These are phyloP conservation scores for Eucalyptus paniculata DNA, from an alignment of 345 rosid species.

Conservation along the genomic window DNA sequence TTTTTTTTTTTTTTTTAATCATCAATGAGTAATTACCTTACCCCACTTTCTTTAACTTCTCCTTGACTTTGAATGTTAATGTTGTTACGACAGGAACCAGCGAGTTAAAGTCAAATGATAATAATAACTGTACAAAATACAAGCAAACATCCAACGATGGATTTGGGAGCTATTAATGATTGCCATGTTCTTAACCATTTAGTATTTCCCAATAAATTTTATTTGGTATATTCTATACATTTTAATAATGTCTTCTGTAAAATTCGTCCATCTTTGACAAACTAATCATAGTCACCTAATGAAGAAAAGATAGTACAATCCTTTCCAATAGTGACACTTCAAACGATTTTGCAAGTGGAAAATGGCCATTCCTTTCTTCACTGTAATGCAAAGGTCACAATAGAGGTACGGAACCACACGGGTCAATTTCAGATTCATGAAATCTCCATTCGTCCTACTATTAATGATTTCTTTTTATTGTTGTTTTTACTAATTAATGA, in stretches of 20 bases:
- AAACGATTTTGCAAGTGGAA: neutral
- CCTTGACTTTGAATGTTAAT: neutral
- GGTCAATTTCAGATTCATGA: neutral
- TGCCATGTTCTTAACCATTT: neutral
- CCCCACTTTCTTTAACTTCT: neutral
- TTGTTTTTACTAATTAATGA: neutral
- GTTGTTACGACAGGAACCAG: rapidly evolving
- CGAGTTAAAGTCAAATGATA: neutral
- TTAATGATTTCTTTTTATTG: neutral
- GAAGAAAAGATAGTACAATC: neutral
- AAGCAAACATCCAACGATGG: neutral
- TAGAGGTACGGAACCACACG: neutral
- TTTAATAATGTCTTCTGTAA: neutral
- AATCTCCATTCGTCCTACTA: neutral
- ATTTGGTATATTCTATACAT: neutral
- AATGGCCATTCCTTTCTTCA: neutral
- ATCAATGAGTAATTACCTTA: neutral
- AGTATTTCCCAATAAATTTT: neutral
- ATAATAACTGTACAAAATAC: neutral
- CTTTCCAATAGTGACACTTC: neutral
- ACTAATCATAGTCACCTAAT: neutral
- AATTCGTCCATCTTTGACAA: neutral
- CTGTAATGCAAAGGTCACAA: neutral
- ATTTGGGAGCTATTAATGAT: neutral
- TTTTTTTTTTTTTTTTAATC: neutral